Evolutionary conservation across 1,139 yeast species (phyloP).

Genomic region (Lipomyces yarrowii): DNA sequence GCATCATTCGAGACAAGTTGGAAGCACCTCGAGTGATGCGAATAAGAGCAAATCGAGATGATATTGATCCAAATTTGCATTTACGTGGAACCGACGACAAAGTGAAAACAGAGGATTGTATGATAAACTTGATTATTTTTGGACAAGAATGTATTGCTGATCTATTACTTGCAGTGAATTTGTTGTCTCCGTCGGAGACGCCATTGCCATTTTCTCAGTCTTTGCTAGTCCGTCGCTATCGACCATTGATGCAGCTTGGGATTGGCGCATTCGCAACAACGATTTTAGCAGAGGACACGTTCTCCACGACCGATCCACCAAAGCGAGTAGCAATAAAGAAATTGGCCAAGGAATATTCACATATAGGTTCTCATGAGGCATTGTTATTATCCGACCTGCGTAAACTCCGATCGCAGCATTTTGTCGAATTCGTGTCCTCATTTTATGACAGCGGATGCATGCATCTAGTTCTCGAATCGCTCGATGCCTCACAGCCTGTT

Average conservation of each 20-base stretch:
- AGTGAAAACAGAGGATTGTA: neutral
- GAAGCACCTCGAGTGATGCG: neutral
- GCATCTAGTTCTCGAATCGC: conserved; percentile 21
- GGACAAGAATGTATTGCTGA: neutral
- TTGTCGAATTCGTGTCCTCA: conserved; percentile 12
- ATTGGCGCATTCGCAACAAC: conserved; percentile 28
- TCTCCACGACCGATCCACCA: neutral
- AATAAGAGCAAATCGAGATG: neutral
- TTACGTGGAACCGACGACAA: neutral
- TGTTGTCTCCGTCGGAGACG: conserved; percentile 1
- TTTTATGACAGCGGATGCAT: conserved; percentile 8
- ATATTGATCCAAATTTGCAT: neutral
- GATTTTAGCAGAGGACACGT: conserved; percentile 18
- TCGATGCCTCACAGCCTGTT: conserved; percentile 16
- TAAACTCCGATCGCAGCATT: conserved; percentile 3
- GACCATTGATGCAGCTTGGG: conserved; percentile 14
- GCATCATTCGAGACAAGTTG: neutral
- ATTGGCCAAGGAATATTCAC: neutral
- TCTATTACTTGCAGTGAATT: neutral
- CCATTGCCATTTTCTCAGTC: conserved; percentile 13
- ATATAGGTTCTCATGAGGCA: conserved; percentile 22
- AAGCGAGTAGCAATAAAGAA: conserved; percentile 27
- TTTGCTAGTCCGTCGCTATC: conserved; percentile 14
- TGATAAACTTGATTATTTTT: neutral
- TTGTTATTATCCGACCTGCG: conserved; percentile 17